phyloP scores from a whole-genome alignment of 768 basidiomycete genomes.

The Mycena latifolia region DNA sequence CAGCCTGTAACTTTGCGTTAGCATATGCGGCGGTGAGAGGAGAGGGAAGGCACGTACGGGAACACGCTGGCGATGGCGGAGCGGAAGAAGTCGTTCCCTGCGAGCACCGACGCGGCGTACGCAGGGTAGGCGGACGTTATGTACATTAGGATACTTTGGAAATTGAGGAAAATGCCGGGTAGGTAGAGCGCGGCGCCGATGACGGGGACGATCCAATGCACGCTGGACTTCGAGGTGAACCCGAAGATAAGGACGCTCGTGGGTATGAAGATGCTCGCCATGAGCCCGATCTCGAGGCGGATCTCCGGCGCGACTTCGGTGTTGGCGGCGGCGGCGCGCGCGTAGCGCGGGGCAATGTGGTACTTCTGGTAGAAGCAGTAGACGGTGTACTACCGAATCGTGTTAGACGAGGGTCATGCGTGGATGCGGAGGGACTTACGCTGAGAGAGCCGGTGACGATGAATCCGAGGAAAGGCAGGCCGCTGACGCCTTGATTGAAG shows the following conservation, averaged over 20 bases:
- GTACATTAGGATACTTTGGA: slow-evolving; percentile 45
- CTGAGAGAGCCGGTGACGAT: slow-evolving; percentile 36
- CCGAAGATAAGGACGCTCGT: slow-evolving; percentile 22
- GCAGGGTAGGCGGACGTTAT: slow-evolving; percentile 45
- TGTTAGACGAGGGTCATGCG: background rate
- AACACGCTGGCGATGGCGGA: slow-evolving; percentile 41
- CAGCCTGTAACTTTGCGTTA: slow-evolving; percentile 30
- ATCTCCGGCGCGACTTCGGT: no score
- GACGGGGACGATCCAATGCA: slow-evolving; percentile 24
- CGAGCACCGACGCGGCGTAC: slow-evolving; percentile 41
- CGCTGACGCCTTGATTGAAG: slow-evolving; percentile 38
- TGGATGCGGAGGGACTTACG: slow-evolving; percentile 3
- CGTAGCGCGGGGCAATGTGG: no score
- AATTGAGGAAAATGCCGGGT: slow-evolving; percentile 46
- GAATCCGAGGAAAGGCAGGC: slow-evolving; percentile 21
- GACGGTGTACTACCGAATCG: slow-evolving; percentile 32
- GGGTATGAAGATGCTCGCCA: slow-evolving; percentile 28
- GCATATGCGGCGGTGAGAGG: background rate
- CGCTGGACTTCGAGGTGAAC: slow-evolving; percentile 10
- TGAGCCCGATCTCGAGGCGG: no score
- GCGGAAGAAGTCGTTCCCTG: slow-evolving; percentile 49
- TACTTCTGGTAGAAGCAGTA: no score
- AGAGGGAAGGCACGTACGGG: slow-evolving; percentile 21
- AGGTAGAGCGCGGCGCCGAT: slow-evolving; percentile 36
- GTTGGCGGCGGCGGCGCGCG: no score